A percentile compares a stretch with the other conserved stretches of the same genome.
phyloP scores from a whole-genome alignment of 306 rosid species.

The Fagus sylvatica region DNA sequence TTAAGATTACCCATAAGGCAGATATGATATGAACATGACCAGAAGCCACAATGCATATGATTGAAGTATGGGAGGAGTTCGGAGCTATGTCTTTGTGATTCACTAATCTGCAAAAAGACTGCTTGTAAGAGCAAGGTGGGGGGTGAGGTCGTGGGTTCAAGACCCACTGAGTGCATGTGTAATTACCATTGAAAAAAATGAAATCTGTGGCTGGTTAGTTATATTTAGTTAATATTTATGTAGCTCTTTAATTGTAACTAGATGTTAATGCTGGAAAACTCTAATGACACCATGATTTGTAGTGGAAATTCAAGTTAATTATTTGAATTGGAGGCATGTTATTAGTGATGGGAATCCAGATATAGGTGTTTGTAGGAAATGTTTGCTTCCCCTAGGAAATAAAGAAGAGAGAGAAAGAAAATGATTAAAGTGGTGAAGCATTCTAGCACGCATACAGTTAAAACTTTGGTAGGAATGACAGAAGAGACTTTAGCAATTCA shows the following conservation, averaged over 20 bases:
- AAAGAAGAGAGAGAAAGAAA: neutral
- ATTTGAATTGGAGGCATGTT: neutral
- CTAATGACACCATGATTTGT: neutral
- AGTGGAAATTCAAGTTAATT: neutral
- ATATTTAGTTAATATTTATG: neutral
- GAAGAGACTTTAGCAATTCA: neutral
- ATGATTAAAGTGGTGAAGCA: neutral
- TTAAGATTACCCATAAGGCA: no score
- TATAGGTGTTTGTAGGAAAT: neutral
- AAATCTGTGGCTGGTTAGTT: no score
- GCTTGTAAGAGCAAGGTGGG: no score
- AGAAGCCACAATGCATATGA: no score
- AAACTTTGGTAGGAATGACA: neutral
- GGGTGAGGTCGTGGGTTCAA: no score
- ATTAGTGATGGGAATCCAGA: neutral
- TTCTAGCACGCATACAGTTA: neutral
- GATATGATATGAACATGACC: no score
- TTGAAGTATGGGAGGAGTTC: no score
- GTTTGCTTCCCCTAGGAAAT: neutral
- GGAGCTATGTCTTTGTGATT: no score
- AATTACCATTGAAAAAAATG: no score
- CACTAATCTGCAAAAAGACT: no score
- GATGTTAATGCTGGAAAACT: neutral
- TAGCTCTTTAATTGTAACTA: neutral
- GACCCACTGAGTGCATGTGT: no score